Conservation (phyloP, 73 alveolate genomes). For the Paramecium sexaurelia region DNA sequence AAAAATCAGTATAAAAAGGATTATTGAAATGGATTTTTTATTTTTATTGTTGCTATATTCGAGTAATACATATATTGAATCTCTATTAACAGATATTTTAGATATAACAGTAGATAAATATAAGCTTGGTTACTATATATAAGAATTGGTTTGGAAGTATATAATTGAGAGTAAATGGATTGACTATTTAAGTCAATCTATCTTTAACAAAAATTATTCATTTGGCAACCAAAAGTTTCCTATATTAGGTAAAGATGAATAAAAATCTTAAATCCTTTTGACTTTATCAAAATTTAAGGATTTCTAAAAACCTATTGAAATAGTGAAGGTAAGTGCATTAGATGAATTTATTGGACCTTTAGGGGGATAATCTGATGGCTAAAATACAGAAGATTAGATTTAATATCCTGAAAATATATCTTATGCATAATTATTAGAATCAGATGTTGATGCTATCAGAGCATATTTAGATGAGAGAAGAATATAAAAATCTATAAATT, state of each 20-base stretch:
- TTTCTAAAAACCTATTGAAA: neutral
- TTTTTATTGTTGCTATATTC: neutral
- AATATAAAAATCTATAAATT: neutral
- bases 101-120: neutral
- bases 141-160: neutral
- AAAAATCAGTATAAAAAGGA: neutral
- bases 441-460: neutral
- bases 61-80: neutral
- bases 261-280: neutral
- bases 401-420: neutral
- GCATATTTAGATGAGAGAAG: slow-evolving; percentile 28
- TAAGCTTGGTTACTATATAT: neutral
- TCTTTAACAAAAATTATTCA: neutral
- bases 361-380: neutral
- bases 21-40: neutral
- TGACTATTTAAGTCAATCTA: neutral
- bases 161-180: neutral
- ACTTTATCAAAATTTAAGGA: neutral
- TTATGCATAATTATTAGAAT: neutral
- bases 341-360: slow-evolving; percentile 33
- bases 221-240: neutral
- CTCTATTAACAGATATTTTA: neutral
- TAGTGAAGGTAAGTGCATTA: neutral
- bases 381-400: neutral
- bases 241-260: neutral